A percentile compares a stretch with the other conserved stretches of the same genome.
Conservation (phyloP, 768 basidiomycete genomes). For the Hortiboletus flavorubellus region DNA sequence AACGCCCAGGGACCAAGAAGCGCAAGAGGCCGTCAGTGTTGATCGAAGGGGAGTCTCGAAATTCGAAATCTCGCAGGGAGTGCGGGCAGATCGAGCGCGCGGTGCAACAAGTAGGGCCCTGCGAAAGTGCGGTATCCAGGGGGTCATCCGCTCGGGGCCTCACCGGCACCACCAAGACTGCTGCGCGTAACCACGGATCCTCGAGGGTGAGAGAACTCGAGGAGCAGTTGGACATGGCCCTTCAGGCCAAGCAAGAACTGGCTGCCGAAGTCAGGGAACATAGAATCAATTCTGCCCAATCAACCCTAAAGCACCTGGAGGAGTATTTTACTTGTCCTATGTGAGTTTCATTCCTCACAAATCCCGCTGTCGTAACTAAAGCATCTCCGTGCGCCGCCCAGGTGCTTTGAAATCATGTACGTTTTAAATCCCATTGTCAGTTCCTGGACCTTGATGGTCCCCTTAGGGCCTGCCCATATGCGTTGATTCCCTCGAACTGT, state of each 20-base stretch:
- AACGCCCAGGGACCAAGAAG: constrained; percentile 3
- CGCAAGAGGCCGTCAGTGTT: constrained; percentile 1
- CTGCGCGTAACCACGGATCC: constrained; percentile 33
- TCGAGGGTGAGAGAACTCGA: constrained; percentile 42
- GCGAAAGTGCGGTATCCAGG: neutral
- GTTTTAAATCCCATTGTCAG: constrained; percentile 7
- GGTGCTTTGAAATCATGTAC: constrained; percentile 62
- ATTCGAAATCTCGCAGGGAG: constrained; percentile 7
- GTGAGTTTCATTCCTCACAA: constrained; percentile 37
- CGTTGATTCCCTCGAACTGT: constrained; percentile 50
- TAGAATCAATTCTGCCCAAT: constrained; percentile 30
- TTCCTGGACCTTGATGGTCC: neutral
- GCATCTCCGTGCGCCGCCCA: constrained; percentile 24
- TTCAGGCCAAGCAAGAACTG: constrained; percentile 42
- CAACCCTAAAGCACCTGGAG: constrained; percentile 51
- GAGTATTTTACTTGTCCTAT: constrained; percentile 63
- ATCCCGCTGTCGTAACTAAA: constrained; percentile 10
- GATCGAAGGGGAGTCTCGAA: neutral
- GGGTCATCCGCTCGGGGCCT: neutral
- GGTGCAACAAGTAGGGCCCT: neutral
- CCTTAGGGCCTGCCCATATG: constrained; percentile 51
- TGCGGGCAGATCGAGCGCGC: constrained; percentile 11
- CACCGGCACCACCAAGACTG: neutral
- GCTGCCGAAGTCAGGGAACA: constrained; percentile 39
- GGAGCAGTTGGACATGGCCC: constrained; percentile 37